These are phyloP conservation scores for Stylosanthes scabra DNA, from an alignment of 331 rosid species.

Conservation along the genomic window DNA sequence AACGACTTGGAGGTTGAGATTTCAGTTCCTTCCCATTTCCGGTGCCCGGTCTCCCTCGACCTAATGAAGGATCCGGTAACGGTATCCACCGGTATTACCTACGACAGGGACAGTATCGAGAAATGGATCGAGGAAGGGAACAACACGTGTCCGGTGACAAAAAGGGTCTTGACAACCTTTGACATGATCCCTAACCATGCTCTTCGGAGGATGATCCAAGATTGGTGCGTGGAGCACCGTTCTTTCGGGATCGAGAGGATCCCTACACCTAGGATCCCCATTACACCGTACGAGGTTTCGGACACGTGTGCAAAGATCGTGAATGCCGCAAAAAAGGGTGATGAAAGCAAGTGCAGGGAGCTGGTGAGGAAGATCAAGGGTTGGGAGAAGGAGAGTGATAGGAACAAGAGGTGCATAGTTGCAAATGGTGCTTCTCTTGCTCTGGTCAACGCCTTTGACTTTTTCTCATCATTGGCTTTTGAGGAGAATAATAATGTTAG, in stretches of 20 bases:
- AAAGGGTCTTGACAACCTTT: conserved; percentile 46
- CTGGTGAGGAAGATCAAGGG: conserved; percentile 59
- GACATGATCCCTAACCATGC: conserved; percentile 81
- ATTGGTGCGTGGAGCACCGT: conserved; percentile 82
- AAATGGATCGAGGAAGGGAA: conserved; percentile 78
- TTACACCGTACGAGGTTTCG: conserved; percentile 51
- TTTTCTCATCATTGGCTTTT: conserved; percentile 47
- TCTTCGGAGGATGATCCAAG: conserved; percentile 74
- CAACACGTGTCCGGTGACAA: conserved; percentile 72
- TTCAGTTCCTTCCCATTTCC: conserved; percentile 63
- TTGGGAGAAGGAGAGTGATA: conserved; percentile 87
- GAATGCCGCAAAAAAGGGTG: conserved; percentile 43
- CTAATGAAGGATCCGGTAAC: conserved; percentile 91
- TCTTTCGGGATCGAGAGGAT: conserved; percentile 76
- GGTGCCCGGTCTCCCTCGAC: conserved; percentile 79
- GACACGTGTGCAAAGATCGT: conserved; percentile 51
- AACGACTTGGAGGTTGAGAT: conserved; percentile 54
- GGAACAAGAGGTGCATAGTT: conserved; percentile 66
- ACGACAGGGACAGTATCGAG: conserved; percentile 84
- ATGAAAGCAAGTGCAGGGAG: conserved; percentile 49
- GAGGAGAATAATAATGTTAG: conserved; percentile 28
- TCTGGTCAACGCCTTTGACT: conserved; percentile 52
- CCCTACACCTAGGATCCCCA: conserved; percentile 84
- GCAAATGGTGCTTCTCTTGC: conserved; percentile 48
- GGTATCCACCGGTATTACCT: conserved; percentile 74